Base-by-base conservation (phyloP, 1,284 basidiomycete species). In the Exobasidium rhododendri region DNA sequence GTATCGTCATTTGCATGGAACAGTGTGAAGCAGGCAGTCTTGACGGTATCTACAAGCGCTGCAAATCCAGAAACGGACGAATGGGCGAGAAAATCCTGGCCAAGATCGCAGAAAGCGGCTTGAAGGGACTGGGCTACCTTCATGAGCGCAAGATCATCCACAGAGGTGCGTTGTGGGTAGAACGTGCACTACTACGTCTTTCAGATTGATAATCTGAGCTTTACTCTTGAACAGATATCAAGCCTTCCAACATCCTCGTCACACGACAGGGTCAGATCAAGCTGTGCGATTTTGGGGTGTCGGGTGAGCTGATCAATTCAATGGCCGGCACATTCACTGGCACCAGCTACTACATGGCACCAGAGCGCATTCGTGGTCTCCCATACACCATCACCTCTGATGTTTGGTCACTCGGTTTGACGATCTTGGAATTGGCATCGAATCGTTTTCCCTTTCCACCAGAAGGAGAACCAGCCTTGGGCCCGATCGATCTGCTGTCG, bases 1-100 rank as follows among this genome's bases (percentile, higher is more conserved):
- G 94, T 81, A 89, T 99, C 76, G 94, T 92, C 75, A 92, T 99
- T 68, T 84, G 96, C 70, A 96, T 97, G 91, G 96, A 99, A 81
- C 89, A 84, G 72, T 85, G 92, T 81, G 93, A 97, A 77, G 96
- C 92, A 3, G 84, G 84, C 0, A 83, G 82, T 77, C 83, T 99
- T 70, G 96, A 98, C 79, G 85, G 87, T 4, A 87, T 97, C 59
- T 87, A 92, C 59, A 87, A 89, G 76, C 87, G 87, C 64, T 91
- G 97, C 83, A 89, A 88, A 78, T 86, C 89, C 66, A 77, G 80
- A 29, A 85, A 87, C 58, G 88, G 89, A 22, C 84, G 92, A 45
- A 91, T 94, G 59, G 89, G 90, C 29, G 96, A 98, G 83, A 89
- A 89, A 80, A 92, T 97, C 47, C 85, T 93, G 10, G 93, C 92